phyloP scores from a whole-genome alignment of 805 yeast species.

The Yarrowia bubula region DNA sequence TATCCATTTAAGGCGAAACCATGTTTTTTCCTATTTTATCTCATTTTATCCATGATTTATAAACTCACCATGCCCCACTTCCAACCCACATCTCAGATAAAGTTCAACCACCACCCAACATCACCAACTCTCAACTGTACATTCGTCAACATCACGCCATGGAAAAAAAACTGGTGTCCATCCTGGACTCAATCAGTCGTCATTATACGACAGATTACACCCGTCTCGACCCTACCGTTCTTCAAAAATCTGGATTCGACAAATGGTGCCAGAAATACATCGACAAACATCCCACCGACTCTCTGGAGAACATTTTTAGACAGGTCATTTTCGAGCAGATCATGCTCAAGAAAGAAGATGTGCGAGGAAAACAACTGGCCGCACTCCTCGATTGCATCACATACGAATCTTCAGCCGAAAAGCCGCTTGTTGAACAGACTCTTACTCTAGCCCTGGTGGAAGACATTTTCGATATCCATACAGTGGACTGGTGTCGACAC shows the following conservation, averaged over 20 bases:
- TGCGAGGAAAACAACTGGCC: not conserved
- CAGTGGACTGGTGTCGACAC: conserved; percentile 39
- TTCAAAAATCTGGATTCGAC: not conserved
- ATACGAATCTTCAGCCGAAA: not conserved
- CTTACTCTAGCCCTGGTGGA: conserved; percentile 37
- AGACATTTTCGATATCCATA: conserved; percentile 38
- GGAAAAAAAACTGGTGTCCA: conserved; percentile 4
- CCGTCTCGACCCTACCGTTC: not conserved
- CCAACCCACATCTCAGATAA: not conserved
- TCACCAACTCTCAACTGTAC: not conserved
- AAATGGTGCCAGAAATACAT: conserved; percentile 11
- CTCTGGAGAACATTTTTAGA: conserved; percentile 6
- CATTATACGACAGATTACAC: conserved; percentile 16
- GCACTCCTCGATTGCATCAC: conserved; percentile 11
- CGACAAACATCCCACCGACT: not conserved
- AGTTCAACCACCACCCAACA: conserved; percentile 13
- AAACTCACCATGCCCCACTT: too few relatives aligned
- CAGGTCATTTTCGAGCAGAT: conserved; percentile 3
- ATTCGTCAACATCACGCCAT: not conserved
- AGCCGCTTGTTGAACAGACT: conserved; percentile 29
- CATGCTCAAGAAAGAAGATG: not conserved
- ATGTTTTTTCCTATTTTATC: too few relatives aligned
- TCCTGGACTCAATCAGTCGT: not conserved
- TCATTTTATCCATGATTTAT: too few relatives aligned
- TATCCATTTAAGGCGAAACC: too few relatives aligned